These are phyloP conservation scores for Colletotrichum sp. DNA, from an alignment of 2,329 filamentous ascomycete genomes.

Conservation along the genomic window DNA sequence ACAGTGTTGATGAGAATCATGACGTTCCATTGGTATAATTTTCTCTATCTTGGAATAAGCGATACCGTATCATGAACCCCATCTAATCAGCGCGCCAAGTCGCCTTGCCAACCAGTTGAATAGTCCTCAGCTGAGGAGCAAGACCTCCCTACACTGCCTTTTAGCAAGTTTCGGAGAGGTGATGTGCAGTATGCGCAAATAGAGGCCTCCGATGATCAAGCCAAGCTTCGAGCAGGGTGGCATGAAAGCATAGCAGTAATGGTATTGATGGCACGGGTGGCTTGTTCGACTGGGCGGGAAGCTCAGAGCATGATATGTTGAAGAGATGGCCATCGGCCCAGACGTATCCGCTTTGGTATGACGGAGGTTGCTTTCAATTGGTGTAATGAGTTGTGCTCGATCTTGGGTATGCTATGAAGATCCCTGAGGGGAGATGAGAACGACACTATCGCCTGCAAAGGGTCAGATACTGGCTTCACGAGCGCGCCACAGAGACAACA, in stretches of 20 bases:
- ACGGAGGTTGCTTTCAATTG: neutral
- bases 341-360: neutral
- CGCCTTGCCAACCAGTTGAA: neutral
- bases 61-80: neutral
- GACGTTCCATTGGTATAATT: neutral
- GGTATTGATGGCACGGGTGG: neutral
- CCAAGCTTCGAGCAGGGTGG: neutral
- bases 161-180: neutral
- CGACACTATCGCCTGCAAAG: slow-evolving; percentile 70
- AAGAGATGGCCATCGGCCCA: neutral
- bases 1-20: neutral
- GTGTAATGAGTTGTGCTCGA: neutral
- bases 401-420: slow-evolving; percentile 35
- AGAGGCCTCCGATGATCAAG: neutral
- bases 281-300: neutral
- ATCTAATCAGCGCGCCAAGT: neutral
- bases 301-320: neutral
- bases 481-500: slow-evolving; percentile 24
- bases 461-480: slow-evolving; percentile 25
- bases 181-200: neutral
- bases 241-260: neutral
- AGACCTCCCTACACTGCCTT: neutral
- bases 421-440: slow-evolving; percentile 70
- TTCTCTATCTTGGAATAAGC: neutral
- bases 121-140: neutral